Conservation (phyloP, 2,329 filamentous ascomycete genomes). For the Nectriaceae sp. region DNA sequence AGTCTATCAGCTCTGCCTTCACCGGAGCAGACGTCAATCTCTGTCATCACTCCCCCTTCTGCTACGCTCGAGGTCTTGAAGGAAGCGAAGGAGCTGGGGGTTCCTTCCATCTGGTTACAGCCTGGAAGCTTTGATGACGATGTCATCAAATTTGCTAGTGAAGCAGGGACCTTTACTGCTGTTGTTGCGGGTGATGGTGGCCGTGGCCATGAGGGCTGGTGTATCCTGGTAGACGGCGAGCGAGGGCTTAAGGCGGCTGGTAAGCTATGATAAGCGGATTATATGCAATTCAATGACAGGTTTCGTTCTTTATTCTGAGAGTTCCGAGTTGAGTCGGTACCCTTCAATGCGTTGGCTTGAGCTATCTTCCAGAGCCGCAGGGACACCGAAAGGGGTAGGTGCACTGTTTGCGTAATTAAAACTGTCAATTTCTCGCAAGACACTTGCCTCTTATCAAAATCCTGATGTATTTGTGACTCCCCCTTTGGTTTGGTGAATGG, state of each 20-base stretch:
- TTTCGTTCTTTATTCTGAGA: neutral
- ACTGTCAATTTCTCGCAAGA: too few species aligned
- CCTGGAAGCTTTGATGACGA: conserved; percentile 84
- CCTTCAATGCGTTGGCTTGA: too few species aligned
- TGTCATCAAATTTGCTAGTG: conserved; percentile 68
- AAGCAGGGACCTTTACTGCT: conserved; percentile 63
- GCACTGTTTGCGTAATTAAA: too few species aligned
- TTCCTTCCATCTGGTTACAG: conserved; percentile 84
- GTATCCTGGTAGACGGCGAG: conserved; percentile 83
- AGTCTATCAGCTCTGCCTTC: conserved; percentile 66
- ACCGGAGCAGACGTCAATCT: conserved; percentile 73
- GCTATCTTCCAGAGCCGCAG: too few species aligned
- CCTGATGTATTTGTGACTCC: too few species aligned
- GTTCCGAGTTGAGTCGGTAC: neutral
- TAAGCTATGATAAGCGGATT: conserved; percentile 42
- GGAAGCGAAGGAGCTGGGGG: conserved; percentile 73
- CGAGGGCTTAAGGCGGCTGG: conserved; percentile 57
- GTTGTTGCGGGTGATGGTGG: conserved; percentile 69
- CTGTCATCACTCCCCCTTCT: conserved; percentile 82
- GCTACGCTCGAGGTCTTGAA: conserved; percentile 74
- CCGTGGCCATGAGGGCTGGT: conserved; percentile 75
- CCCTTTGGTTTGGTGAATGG: too few species aligned
- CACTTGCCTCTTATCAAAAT: too few species aligned
- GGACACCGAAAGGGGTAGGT: too few species aligned
- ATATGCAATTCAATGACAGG: neutral